Evolutionary conservation across 345 rosid genomes (phyloP).

Genomic region (Hibiscus mutabilis): DNA sequence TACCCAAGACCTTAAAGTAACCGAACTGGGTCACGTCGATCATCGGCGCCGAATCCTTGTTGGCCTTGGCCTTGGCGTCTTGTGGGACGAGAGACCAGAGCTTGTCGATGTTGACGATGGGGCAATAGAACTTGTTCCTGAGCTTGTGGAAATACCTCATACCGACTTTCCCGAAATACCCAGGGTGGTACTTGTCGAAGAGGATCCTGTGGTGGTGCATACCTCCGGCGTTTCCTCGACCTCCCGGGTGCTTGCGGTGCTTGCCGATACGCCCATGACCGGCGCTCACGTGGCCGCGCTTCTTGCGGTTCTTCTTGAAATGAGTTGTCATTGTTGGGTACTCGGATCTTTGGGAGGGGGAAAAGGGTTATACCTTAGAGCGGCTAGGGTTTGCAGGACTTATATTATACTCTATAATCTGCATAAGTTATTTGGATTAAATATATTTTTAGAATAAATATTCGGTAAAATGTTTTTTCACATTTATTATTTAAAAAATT

Average conservation of each 20-base stretch:
- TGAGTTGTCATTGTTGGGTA: neutral
- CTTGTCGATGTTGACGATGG: neutral
- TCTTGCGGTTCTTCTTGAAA: neutral
- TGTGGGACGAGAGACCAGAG: neutral
- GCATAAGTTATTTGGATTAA: too few relatives aligned
- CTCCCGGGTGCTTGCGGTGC: neutral
- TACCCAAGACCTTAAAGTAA: neutral
- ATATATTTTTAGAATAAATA: too few relatives aligned
- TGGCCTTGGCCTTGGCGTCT: neutral
- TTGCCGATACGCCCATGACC: neutral
- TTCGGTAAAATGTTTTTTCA: too few relatives aligned
- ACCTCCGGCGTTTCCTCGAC: neutral
- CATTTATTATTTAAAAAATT: too few relatives aligned
- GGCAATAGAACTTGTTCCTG: neutral
- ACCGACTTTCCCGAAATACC: neutral
- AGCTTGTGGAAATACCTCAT: neutral
- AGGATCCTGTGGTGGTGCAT: neutral
- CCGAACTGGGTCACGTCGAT: neutral
- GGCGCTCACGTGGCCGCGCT: neutral
- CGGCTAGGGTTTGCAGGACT: neutral
- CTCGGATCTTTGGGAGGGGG: neutral
- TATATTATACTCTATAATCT: too few relatives aligned
- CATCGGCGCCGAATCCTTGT: neutral
- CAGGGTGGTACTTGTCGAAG: neutral
- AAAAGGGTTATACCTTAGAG: neutral